A percentile compares a stretch with the other conserved stretches of the same genome.
phyloP scores from a whole-genome alignment of 1,139 yeast genomes.

The Yamadazyma epiphylla region DNA sequence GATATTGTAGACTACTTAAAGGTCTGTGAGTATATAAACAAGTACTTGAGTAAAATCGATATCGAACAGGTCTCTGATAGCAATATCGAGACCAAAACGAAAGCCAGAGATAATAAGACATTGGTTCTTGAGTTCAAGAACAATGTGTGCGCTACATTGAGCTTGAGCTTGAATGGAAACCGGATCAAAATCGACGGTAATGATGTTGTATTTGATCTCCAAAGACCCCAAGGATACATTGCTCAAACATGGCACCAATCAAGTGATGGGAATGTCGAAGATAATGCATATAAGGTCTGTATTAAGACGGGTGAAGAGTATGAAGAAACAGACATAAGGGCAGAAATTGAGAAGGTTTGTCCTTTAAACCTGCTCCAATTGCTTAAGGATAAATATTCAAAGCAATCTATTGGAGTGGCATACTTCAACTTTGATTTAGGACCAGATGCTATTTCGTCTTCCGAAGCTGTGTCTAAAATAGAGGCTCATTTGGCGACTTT shows the following conservation, averaged over 20 bases:
- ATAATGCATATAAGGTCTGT: constrained; percentile 24
- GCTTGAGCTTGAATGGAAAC: constrained; percentile 44
- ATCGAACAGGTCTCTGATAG: constrained; percentile 16
- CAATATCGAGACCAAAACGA: constrained; percentile 30
- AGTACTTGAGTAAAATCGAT: constrained; percentile 36
- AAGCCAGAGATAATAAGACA: constrained; percentile 31
- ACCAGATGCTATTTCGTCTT: constrained; percentile 6
- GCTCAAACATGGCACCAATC: constrained; percentile 21
- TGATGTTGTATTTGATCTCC: constrained; percentile 24
- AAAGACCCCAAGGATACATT: constrained; percentile 65
- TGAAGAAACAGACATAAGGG: constrained; percentile 25
- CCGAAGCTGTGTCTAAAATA: constrained; percentile 14
- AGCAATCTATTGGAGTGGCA: constrained; percentile 36
- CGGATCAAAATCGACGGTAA: constrained; percentile 17
- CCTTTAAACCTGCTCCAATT: constrained; percentile 27
- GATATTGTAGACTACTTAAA: constrained; percentile 36
- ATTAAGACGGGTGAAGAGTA: constrained; percentile 21
- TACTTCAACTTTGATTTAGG: constrained; percentile 25
- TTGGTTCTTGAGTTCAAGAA: constrained; percentile 52
- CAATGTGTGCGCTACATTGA: constrained; percentile 56
- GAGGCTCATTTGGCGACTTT: constrained; percentile 4
- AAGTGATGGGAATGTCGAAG: constrained; percentile 7
- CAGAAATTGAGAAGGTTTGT: constrained; percentile 19
- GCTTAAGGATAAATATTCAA: constrained; percentile 35
- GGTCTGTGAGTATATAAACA: constrained; percentile 40